Conservation (phyloP, 768 basidiomycete genomes). For the Cyclocybe aegerita region DNA sequence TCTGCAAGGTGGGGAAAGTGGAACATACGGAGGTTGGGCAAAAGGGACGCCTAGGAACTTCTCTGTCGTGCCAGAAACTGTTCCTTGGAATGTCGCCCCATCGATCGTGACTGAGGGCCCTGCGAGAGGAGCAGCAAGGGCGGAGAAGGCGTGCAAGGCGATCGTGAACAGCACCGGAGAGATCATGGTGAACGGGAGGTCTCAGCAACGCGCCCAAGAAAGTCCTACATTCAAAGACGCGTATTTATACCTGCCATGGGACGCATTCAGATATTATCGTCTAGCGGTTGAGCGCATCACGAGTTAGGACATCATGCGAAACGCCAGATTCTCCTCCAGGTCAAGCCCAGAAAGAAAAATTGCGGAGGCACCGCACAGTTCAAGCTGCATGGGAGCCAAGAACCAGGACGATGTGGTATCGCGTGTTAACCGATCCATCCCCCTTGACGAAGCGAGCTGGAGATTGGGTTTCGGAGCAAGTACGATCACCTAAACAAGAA, state of each 20-base stretch:
- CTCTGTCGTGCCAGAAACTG: conserved; percentile 25
- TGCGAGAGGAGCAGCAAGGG: conserved; percentile 22
- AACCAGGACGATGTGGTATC: too few relatives aligned
- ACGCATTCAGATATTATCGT: neutral
- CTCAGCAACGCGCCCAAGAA: conserved; percentile 1
- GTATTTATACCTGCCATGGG: neutral
- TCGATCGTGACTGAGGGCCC: conserved; percentile 40
- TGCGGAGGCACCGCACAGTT: neutral
- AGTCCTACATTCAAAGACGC: neutral
- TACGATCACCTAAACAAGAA: too few relatives aligned
- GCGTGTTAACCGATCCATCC: too few relatives aligned
- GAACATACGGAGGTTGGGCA: conserved; percentile 50
- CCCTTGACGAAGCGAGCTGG: too few relatives aligned
- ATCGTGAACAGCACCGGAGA: conserved; percentile 13
- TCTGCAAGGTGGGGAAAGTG: neutral
- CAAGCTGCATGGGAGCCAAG: neutral
- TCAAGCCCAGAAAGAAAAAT: neutral
- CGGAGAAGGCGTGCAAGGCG: conserved; percentile 10
- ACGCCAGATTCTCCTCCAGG: neutral
- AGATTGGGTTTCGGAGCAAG: too few relatives aligned
- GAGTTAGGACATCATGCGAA: neutral
- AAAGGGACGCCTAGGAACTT: conserved; percentile 57
- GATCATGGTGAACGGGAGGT: conserved; percentile 15
- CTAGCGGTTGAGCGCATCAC: neutral
- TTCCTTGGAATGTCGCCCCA: conserved; percentile 44